Base-by-base conservation (phyloP, 306 rosid species). In the Malus sylvestris region DNA sequence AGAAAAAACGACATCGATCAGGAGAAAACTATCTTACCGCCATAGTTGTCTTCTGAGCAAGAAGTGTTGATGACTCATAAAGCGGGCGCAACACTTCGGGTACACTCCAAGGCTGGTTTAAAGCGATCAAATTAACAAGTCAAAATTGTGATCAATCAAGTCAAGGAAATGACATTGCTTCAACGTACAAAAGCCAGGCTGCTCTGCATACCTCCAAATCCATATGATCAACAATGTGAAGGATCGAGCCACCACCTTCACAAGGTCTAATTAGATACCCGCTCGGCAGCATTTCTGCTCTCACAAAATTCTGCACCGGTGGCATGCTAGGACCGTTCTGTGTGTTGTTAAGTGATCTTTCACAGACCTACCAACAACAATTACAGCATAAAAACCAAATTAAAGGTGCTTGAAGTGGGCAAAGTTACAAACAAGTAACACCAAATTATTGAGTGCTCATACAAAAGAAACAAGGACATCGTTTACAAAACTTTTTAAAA, bases 301-400 rank as follows among this genome's bases (percentile, higher is more conserved):
- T 89, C 67, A 92, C 99, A 81, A 95, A 92, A 83, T 81, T 92
- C 85, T 82, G 99, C 69, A 87, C 97, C 14, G 91, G 85, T 3
- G 97, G 99, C 93, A 95, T 92, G 62, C 89, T 83, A 35, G 97
- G 99, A 70, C 99, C 99, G 75, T 95, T 95, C 82, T 90, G 99
- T 84, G 93, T 95, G 81, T 95, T 92, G 89, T 95, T 92, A 27
- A 95, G 97, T 64, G 99, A 95, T 81, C 99, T 92, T 91, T 95
- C 99, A 88, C 99, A 95, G 16, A 92, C 89, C 98, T 93, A 80
- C 65, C 29, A 73, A 81, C 40, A 59, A 49, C 38, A 62, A 77
- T 15, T 11, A 58, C 74, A 85, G 76, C 49, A 52, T 57, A 68
- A 20, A 53, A 12, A 72, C 53, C 29, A 67, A 80, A 63, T 57